These are phyloP conservation scores for Penicillium sp. DNA, from an alignment of 2,329 filamentous ascomycete species.

Conservation along the genomic window DNA sequence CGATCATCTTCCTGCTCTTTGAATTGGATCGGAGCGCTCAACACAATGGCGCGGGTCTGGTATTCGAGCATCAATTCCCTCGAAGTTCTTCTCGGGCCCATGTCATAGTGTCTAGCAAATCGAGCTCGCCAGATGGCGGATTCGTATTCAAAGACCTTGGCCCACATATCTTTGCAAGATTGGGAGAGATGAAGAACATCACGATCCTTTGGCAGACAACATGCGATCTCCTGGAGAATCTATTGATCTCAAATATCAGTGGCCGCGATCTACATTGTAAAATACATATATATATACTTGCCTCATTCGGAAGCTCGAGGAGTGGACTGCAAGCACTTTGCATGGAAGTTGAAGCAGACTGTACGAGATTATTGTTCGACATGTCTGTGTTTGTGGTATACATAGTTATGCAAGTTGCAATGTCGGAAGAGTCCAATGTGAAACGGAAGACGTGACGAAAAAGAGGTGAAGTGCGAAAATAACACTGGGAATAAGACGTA, in stretches of 20 bases:
- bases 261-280: background rate
- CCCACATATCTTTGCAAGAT: constrained; percentile 26
- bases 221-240: constrained; percentile 35
- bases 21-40: constrained; percentile 31
- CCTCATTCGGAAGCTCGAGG: constrained; percentile 19
- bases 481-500: background rate
- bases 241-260: constrained; percentile 9
- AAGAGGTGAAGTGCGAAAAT: background rate
- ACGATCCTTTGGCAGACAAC: constrained; percentile 26
- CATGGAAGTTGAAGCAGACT: background rate
- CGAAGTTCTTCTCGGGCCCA: constrained; percentile 18
- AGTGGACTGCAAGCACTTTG: background rate
- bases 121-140: constrained; percentile 36
- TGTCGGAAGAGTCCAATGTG: background rate
- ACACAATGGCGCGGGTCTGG: constrained; percentile 34
- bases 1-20: constrained; percentile 21
- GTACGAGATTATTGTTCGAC: background rate
- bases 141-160: constrained; percentile 24
- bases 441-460: background rate
- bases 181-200: constrained; percentile 33
- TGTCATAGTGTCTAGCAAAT: constrained; percentile 36
- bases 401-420: background rate
- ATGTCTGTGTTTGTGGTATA: background rate
- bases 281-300: background rate
- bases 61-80: constrained; percentile 35